Base-by-base conservation (phyloP, 164 flowering plant genomes). In the Liquidambar formosana region DNA sequence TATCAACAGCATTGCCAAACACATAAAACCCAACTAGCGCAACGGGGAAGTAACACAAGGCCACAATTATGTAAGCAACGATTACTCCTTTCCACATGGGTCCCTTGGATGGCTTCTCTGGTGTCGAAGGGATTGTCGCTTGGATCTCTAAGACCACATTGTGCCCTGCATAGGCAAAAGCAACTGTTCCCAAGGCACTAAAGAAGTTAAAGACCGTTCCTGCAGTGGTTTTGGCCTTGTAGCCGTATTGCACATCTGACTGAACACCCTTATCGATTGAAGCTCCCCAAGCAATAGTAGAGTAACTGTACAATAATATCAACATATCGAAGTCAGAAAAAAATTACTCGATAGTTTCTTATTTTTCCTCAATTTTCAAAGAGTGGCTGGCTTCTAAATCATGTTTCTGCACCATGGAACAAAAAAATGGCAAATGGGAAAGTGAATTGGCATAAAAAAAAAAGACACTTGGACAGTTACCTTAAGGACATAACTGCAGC, bases 91-190 rank as follows among this genome's bases (percentile, higher is more conserved):
- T 79, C 89, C 87, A 83, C 89, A 83, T 83, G 10, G 86, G 81
- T 4, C 75, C 80, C 61, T 83, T 85, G 43, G 86, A 85, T 13
- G 85, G 86, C 77, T 77, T 74, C 67, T 83, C 85, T 0, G 85
- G 86, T 1, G 86, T 85, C 2, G 87, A 85, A 41, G 87, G 89
- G 38, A 85, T 83, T 10, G 89, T 81, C 44, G 89, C 89, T 57
- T 85, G 87, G 57, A 83, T 85, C 66, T 83, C 89, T 41, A 83
- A 60, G 11, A 85, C 86, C 69, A 85, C 89, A 46, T 79, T 85
- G 72, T 83, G 89, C 1, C 89, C 89, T 0, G 89, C 89, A 71
- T 83, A 83, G 13, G 89, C 85, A 49, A 85, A 85, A 13, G 89
- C 89, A 8, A 81, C 82, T 15, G 81, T 82, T 0, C 89, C 89